A percentile compares a stretch with the other conserved stretches of the same genome.
These are phyloP conservation scores for Eragrostis nindensis DNA, from an alignment of 176 grass and related monocot genomes.

Conservation along the genomic window DNA sequence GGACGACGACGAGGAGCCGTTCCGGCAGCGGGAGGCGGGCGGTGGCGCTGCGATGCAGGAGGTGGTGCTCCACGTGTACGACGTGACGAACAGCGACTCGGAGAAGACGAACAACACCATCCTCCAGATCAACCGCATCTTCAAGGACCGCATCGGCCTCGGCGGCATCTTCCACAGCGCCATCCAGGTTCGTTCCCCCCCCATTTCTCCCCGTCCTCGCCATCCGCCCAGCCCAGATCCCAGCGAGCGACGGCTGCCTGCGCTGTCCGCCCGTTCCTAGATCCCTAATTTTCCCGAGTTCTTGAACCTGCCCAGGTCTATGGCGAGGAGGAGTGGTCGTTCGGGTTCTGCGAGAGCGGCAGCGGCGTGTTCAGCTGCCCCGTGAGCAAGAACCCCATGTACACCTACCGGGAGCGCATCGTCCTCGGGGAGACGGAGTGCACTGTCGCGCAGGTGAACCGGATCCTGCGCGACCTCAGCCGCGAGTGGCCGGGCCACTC, in stretches of 20 bases:
- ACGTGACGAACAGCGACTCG: constrained; percentile 94
- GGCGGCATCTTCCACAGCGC: constrained; percentile 99
- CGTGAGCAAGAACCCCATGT: constrained; percentile 92
- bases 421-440: constrained; percentile 86
- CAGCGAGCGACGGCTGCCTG: constrained; percentile 14
- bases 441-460: constrained; percentile 66
- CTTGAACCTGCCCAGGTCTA: constrained; percentile 59
- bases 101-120: constrained; percentile 99
- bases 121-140: constrained; percentile 99
- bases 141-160: constrained; percentile 98
- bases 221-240: constrained; percentile 21
- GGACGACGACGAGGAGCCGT: not conserved
- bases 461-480: constrained; percentile 78
- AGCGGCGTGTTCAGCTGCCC: constrained; percentile 94
- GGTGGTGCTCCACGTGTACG: constrained; percentile 97
- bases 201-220: not conserved
- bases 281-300: constrained; percentile 34
- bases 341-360: constrained; percentile 89
- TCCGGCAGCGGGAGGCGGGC: not conserved
- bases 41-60: constrained; percentile 65
- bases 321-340: constrained; percentile 97
- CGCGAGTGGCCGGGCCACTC: constrained; percentile 78
- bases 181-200: constrained; percentile 63
- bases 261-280: not conserved
- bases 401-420: constrained; percentile 91